Base-by-base conservation (phyloP, 768 basidiomycete genomes). In the Collybia nuda region DNA sequence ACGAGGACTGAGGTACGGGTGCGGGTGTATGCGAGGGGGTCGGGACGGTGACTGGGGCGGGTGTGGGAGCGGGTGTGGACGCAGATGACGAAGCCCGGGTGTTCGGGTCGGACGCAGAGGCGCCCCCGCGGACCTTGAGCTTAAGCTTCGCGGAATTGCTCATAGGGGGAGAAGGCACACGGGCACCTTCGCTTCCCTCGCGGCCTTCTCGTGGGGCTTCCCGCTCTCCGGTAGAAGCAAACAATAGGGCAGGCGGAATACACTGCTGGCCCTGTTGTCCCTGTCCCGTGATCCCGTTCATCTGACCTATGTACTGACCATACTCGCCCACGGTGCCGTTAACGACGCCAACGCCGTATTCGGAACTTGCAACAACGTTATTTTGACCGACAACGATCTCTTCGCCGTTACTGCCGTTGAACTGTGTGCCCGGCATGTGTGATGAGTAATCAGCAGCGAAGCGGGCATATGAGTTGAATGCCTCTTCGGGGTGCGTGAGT, bases 401-500 rank as follows among this genome's bases (percentile, higher is more conserved):
- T 37, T 73, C 73, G 21, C 67, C 66, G 5, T 63, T 61, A 9
- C 68, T 69, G 18, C 66, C 68, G 44, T 73, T 72, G 52, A 67
- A 72, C 53, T 75, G 72, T 1, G 84, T 77, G 21, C 81, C 84
- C 0, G 85, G 86, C 71, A 88, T 75, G 11, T 77, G 74, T 0
- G 78, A 75, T 0, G 80, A 80, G 64, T 84, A 88, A 52, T 88
- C 85, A 2, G 69, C 67, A 0, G 75, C 67, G 24, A 86, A 88
- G 38, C 82, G 80, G 12, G 85, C 82, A 55, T 87, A 88, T 1
- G 80, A 63, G 60, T 85, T 87, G 70, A 88, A 88, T 1, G 81
- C 81, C 1, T 86, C 83, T 54, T 79, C 73, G 12, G 71, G 70
- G 44, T 68, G 32, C 62, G 72, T 24, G 67, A 73, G 43, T 54